phyloP scores from a whole-genome alignment of 805 yeast species.

The Clavispora carvajalis region DNA sequence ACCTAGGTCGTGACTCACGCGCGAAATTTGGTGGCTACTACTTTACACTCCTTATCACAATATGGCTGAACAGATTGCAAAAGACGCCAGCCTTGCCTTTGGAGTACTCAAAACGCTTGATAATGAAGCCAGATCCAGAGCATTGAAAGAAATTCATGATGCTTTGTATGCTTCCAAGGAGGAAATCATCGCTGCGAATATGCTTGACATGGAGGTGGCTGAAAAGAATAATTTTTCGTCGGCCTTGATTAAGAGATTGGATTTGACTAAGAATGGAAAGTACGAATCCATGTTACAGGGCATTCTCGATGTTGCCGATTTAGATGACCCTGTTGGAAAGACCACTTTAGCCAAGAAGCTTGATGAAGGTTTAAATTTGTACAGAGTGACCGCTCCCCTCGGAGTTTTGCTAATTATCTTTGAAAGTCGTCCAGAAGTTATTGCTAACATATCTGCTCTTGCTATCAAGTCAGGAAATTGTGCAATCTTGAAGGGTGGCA shows the following conservation, averaged over 20 bases:
- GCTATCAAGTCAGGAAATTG: conserved; percentile 96
- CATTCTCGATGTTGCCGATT: conserved; percentile 79
- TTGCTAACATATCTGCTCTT: conserved; percentile 93
- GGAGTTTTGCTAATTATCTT: conserved; percentile 91
- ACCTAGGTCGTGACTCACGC: background rate
- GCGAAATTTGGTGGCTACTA: background rate
- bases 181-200: conserved; percentile 66
- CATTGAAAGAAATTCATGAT: conserved; percentile 68
- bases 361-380: conserved; percentile 83
- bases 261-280: conserved; percentile 75
- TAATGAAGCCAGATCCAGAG: conserved; percentile 66
- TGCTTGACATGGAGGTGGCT: conserved; percentile 70
- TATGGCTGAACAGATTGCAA: conserved; percentile 75
- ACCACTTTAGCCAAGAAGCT: conserved; percentile 75
- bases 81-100: conserved; percentile 76
- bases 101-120: conserved; percentile 73
- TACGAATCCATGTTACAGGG: conserved; percentile 95
- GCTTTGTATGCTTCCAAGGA: conserved; percentile 56
- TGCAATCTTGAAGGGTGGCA: conserved; percentile 96
- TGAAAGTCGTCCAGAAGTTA: conserved; percentile 96
- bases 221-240: conserved; percentile 53
- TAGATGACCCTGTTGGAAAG: conserved; percentile 92
- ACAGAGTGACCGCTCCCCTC: conserved; percentile 85
- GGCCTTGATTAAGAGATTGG: conserved; percentile 78
- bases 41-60: background rate